Evolutionary conservation across 257 asterid genomes (phyloP), one percentile per base, ranked within the genome.

Genomic region (Salvia rosmarinus): DNA sequence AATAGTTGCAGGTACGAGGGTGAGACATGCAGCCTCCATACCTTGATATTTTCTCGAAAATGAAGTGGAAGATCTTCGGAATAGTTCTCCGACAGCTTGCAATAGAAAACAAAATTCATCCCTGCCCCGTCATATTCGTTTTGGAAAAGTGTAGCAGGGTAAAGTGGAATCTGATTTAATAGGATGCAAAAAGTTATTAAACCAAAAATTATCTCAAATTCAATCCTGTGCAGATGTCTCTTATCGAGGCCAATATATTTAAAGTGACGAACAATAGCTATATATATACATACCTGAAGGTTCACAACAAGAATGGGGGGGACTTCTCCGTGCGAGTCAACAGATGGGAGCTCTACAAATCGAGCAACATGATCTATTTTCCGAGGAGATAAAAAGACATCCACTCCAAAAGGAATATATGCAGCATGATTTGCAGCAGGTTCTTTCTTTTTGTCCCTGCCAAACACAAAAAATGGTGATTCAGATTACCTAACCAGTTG

Each of bases 381-480:
- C 64, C 83, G 78, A 47, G 96, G 87, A 75, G 95, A 89, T 71
- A 89, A 73, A 83, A 91, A 94, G 56, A 88, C 90, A 66, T 94
- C 98, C 32, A 79, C 95, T 32, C 99, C 99, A 69, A 94, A 85
- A 39, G 99, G 99, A 71, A 85, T 75, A 81, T 84, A 94, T 50
- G 98, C 96, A 67, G 92, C 87, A 82, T 35, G 28, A 55, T 83
- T 80, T 59, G 84, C 72, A 75, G 98, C 90, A 35, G 67, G 40
- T 79, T 87, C 97, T 80, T 93, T 93, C 97, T 87, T 90, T 76
- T 89, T 93, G 83, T 93, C 98, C 85, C 98, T 93, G 86, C 43
- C 50, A 70, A 78, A 77, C 51, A 75, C 77, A 67, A 30, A 58
- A 19, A 32, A 11, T 25, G 52, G 39, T 12, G 20, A 32, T 46